Percentiles rank a stretch among this genome's conserved stretches.
These are phyloP conservation scores for Conticribra guillardii DNA, from an alignment of 108 stramenopile genomes.

Conservation along the genomic window DNA sequence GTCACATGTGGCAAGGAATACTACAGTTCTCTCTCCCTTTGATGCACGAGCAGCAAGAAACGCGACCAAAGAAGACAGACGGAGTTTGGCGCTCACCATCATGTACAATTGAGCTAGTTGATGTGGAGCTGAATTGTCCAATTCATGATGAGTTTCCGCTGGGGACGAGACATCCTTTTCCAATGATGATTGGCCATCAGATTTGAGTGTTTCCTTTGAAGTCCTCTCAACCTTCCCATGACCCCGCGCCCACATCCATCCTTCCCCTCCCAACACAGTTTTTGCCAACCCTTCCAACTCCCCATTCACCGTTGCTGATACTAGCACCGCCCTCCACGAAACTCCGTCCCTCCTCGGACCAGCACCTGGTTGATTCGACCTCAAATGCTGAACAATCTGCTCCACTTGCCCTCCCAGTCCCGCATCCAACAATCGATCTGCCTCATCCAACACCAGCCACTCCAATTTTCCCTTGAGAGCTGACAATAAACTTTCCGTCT, in stretches of 20 bases:
- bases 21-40: slow-evolving; percentile 80
- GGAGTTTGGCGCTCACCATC: slow-evolving; percentile 88
- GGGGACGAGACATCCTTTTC: slow-evolving; percentile 5
- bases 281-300: slow-evolving; percentile 70
- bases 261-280: slow-evolving; percentile 58
- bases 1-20: slow-evolving; percentile 95
- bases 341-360: slow-evolving; percentile 37
- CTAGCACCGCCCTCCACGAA: slow-evolving; percentile 80
- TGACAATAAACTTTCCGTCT: slow-evolving; percentile 79
- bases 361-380: slow-evolving; percentile 66
- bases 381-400: slow-evolving; percentile 81
- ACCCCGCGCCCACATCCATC: slow-evolving; percentile 74
- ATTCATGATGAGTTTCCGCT: slow-evolving; percentile 29
- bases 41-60: slow-evolving; percentile 80
- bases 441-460: slow-evolving; percentile 96
- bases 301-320: slow-evolving; percentile 87
- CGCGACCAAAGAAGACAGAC: slow-evolving; percentile 84
- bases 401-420: slow-evolving; percentile 92
- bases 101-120: slow-evolving; percentile 92
- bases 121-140: slow-evolving; percentile 75
- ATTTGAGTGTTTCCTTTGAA: not conserved
- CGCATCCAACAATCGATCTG: slow-evolving; percentile 94
- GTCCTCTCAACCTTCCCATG: slow-evolving; percentile 14
- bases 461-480: slow-evolving; percentile 70
- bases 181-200: no score